A percentile compares a stretch with the other conserved stretches of the same genome.
phyloP scores from a whole-genome alignment of 2,329 filamentous ascomycete species.

The Berkeleyomyces rouxiae region DNA sequence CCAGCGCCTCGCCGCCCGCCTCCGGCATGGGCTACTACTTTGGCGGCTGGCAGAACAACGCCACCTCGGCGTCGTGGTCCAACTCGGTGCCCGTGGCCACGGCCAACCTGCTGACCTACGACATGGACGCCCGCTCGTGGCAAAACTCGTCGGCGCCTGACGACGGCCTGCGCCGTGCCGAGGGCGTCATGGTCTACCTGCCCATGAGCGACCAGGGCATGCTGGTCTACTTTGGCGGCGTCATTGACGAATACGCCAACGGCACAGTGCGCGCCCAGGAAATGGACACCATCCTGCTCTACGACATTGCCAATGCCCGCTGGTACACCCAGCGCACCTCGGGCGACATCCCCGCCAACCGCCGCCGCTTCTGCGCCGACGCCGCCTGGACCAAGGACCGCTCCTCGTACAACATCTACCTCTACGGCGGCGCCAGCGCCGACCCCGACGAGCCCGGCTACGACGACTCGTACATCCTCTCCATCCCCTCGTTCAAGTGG shows the following conservation, averaged over 20 bases:
- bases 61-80: slow-evolving; percentile 33
- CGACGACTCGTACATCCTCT: slow-evolving; percentile 46
- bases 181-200: slow-evolving; percentile 43
- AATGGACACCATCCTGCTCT: slow-evolving; percentile 38
- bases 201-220: slow-evolving; percentile 43
- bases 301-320: slow-evolving; percentile 40
- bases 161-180: slow-evolving; percentile 36
- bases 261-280: slow-evolving; percentile 29
- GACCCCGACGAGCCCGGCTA: slow-evolving; percentile 30
- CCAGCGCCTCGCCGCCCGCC: slow-evolving; percentile 36
- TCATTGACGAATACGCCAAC: slow-evolving; percentile 26
- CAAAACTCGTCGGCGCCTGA: slow-evolving; percentile 35
- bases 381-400: slow-evolving; percentile 41
- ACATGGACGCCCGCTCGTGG: slow-evolving; percentile 35
- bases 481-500: slow-evolving; percentile 47
- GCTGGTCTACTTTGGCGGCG: slow-evolving; percentile 45
- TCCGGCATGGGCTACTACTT: slow-evolving; percentile 43
- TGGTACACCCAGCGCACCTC: slow-evolving; percentile 44
- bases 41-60: slow-evolving; percentile 44
- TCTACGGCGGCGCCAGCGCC: slow-evolving; percentile 42
- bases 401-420: slow-evolving; percentile 48
- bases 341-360: slow-evolving; percentile 33
- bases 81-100: slow-evolving; percentile 30
- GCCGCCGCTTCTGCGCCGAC: slow-evolving; percentile 45
- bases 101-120: slow-evolving; percentile 37